Base-by-base conservation (phyloP, 1,139 yeast genomes). In the Suhomyces taliae region DNA sequence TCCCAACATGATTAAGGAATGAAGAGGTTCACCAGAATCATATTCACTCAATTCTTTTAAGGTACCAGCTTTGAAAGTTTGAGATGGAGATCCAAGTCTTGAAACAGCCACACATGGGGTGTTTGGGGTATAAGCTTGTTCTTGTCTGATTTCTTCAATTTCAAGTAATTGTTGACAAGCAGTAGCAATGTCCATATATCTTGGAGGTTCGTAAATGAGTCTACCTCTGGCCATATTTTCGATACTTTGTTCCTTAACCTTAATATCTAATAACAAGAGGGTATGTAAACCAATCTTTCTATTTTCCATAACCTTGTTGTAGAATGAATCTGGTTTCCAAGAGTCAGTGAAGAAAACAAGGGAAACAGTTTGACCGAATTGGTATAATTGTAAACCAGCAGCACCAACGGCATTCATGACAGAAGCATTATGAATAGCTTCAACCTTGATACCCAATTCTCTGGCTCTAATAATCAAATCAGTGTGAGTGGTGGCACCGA, bases 371-470 rank as follows among this genome's bases (percentile, higher is more conserved):
- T 93, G 99, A 8, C 99, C 99, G 69, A 91, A 93, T 59, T 87
- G 91, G 69, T 93, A 93, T 51, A 93, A 77, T 66, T 93, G 99
- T 54, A 93, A 77, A 26, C 99, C 99, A 72, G 97, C 90, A 1
- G 97, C 96, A 11, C 99, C 99, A 26, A 93, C 96, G 0, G 99
- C 99, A 64, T 93, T 93, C 97, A 93, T 90, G 24, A 93, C 95
- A 26, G 96, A 88, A 3, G 99, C 99, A 67, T 93, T 93, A 70
- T 93, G 99, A 49, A 93, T 82, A 43, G 88, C 81, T 61, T 88
- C 95, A 39, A 88, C 90, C 47, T 78, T 73, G 61, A 93, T 89
- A 2, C 82, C 82, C 53, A 85, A 75, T 66, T 88, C 96, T 57
- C 96, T 80, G 34, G 98, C 98, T 58, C 99, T 77, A 49, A 93